These are phyloP conservation scores for Beauveria pseudobassiana DNA, from an alignment of 2,329 filamentous ascomycete genomes.

Conservation along the genomic window DNA sequence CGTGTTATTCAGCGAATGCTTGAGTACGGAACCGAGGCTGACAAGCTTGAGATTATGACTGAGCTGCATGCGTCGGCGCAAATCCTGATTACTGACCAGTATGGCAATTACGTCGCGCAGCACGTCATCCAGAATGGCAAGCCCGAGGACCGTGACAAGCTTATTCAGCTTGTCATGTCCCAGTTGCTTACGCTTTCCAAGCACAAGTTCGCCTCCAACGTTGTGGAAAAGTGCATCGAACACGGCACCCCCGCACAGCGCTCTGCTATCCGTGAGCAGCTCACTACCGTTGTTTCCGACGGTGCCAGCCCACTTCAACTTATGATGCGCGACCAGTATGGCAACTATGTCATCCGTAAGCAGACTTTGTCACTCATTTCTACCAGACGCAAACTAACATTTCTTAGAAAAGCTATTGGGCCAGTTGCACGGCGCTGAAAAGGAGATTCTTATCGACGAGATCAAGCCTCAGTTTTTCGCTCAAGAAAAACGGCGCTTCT, in stretches of 20 bases:
- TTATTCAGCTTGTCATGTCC: conserved; percentile 66
- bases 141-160: conserved; percentile 60
- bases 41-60: conserved; percentile 63
- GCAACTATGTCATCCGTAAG: conserved; percentile 96
- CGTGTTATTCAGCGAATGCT: conserved; percentile 89
- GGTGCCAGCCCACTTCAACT: conserved; percentile 63
- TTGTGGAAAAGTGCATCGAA: conserved; percentile 87
- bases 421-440: conserved; percentile 52
- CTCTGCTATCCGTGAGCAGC: conserved; percentile 55
- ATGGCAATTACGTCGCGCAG: conserved; percentile 93
- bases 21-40: conserved; percentile 67
- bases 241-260: conserved; percentile 63
- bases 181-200: conserved; percentile 73
- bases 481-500: conserved; percentile 58
- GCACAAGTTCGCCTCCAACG: conserved; percentile 95
- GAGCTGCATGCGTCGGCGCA: conserved; percentile 70
- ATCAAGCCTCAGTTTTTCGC: conserved; percentile 53
- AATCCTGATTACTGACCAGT: conserved; percentile 75
- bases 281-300: conserved; percentile 53
- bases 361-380: conserved; percentile 20
- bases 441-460: conserved; percentile 51
- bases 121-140: conserved; percentile 79
- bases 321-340: conserved; percentile 85
- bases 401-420: conserved; percentile 68
- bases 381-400: conserved; percentile 13